Conservation (phyloP, 208 protist species). For the Blechomonas ayalai region DNA sequence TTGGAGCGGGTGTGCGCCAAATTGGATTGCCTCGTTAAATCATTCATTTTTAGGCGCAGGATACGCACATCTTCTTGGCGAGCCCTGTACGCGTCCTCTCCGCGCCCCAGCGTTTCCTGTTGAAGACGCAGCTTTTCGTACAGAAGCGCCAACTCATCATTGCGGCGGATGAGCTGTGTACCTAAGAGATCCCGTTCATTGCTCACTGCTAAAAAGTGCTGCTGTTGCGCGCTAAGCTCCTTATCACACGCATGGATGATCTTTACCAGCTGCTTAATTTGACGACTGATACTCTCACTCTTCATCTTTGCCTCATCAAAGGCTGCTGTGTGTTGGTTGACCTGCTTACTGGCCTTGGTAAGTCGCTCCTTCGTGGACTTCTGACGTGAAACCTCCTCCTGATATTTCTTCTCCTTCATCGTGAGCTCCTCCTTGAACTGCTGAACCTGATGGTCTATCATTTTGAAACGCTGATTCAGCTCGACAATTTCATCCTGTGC, state of each 20-base stretch:
- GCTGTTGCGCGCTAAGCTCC: conserved; percentile 84
- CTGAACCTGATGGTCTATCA: conserved; percentile 95
- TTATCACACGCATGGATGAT: conserved; percentile 92
- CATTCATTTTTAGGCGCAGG: conserved; percentile 62
- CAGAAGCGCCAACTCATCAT: conserved; percentile 96
- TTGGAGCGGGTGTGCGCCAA: conserved; percentile 88
- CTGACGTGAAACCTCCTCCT: conserved; percentile 39
- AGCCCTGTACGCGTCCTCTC: conserved; percentile 93
- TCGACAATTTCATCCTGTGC: conserved; percentile 97
- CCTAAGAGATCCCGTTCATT: conserved; percentile 94
- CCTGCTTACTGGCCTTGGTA: conserved; percentile 57
- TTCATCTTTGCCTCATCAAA: conserved; percentile 45
- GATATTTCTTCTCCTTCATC: conserved; percentile 67
- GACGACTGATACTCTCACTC: conserved; percentile 54
- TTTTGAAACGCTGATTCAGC: conserved; percentile 95
- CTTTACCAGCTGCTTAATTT: conserved; percentile 93
- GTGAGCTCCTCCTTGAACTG: conserved; percentile 96
- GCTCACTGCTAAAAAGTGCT: conserved; percentile 92
- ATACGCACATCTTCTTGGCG: conserved; percentile 67
- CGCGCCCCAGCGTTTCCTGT: conserved; percentile 89
- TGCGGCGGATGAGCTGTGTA: conserved; percentile 95
- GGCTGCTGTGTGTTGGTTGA: conserved; percentile 51
- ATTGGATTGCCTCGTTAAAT: conserved; percentile 84
- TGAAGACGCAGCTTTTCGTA: conserved; percentile 98
- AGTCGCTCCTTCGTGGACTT: conserved; percentile 61